phyloP scores from a whole-genome alignment of 306 rosid species.

The Corylus americana region DNA sequence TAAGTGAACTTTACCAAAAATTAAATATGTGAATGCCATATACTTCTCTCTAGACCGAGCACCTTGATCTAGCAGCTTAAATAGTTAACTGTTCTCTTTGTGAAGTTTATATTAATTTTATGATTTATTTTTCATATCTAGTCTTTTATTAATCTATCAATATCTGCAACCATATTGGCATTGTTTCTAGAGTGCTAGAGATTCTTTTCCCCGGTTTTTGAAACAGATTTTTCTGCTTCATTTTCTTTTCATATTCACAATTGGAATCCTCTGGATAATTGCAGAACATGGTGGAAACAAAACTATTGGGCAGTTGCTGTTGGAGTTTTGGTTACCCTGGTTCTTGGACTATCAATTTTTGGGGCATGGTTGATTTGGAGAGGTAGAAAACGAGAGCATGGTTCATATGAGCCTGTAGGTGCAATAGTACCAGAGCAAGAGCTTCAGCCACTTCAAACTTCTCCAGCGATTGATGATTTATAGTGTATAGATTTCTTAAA shows the following conservation, averaged over 20 bases:
- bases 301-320: conserved; percentile 41
- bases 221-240: conserved; percentile 1
- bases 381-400: conserved; percentile 41
- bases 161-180: not conserved
- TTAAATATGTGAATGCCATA: not conserved
- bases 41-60: not conserved
- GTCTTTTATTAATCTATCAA: not conserved
- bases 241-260: not conserved
- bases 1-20: too few species aligned
- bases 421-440: conserved; percentile 72
- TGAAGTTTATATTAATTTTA: not conserved
- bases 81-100: not conserved
- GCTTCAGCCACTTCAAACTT: conserved; percentile 74
- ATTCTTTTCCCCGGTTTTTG: not conserved
- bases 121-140: not conserved
- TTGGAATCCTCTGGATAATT: conserved; percentile 23
- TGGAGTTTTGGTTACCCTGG: conserved; percentile 45
- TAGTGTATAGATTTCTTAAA: not conserved
- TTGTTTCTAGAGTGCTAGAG: not conserved
- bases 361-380: conserved; percentile 71
- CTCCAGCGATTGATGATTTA: conserved; percentile 22
- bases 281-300: conserved; percentile 77
- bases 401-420: conserved; percentile 69
- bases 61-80: not conserved
- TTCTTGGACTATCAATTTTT: conserved; percentile 44